Conservation (phyloP, 805 yeast species). For the Gaillardinia entomophila region DNA sequence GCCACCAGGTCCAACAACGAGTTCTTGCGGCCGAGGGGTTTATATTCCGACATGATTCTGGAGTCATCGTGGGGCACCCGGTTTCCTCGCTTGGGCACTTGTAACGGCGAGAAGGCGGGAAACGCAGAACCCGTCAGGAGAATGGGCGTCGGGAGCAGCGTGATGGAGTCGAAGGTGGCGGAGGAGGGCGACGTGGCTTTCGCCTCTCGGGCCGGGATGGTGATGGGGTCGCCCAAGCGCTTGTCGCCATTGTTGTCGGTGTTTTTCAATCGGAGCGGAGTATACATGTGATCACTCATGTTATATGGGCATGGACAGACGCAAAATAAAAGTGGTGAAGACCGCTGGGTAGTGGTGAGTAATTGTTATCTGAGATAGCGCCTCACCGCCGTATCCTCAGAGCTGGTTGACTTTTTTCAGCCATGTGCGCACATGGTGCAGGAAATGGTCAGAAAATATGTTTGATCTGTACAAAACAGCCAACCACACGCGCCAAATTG, state of each 20-base stretch:
- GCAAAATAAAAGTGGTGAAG: too few relatives aligned
- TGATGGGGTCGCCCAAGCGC: neutral
- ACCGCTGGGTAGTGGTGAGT: too few relatives aligned
- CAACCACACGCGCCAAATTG: too few relatives aligned
- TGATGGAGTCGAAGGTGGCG: constrained; percentile 23
- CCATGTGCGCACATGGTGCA: too few relatives aligned
- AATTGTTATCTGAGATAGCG: too few relatives aligned
- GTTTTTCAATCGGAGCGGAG: neutral
- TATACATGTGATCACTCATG: too few relatives aligned
- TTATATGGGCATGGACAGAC: too few relatives aligned
- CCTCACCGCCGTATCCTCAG: too few relatives aligned
- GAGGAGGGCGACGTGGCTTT: constrained; percentile 11
- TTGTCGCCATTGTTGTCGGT: neutral
- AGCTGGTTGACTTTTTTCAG: too few relatives aligned
- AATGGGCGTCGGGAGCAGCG: constrained; percentile 20
- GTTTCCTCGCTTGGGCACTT: neutral
- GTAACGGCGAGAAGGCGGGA: neutral
- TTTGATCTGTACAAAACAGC: too few relatives aligned
- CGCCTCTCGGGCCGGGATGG: neutral
- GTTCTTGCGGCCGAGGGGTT: constrained; percentile 18
- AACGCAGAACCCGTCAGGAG: constrained; percentile 3
- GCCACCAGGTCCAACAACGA: constrained; percentile 7
- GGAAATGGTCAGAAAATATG: too few relatives aligned
- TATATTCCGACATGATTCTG: constrained; percentile 34
- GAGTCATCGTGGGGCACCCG: neutral